These are phyloP conservation scores for Syzygium malaccense DNA, from an alignment of 441 rosid species.

Conservation along the genomic window DNA sequence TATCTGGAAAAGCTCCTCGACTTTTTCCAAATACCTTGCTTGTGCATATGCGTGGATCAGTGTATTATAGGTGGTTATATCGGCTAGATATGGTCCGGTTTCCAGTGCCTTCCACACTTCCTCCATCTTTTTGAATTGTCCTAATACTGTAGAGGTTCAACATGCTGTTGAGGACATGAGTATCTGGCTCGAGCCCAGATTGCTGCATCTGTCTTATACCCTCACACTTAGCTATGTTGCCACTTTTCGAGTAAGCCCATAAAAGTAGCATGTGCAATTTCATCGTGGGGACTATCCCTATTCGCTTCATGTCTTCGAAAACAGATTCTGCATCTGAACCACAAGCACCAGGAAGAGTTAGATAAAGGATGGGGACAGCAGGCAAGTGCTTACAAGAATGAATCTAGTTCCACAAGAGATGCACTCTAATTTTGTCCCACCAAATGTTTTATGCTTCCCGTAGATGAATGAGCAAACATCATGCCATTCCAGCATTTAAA, in stretches of 20 bases:
- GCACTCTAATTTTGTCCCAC: background rate
- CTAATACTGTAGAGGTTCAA: conserved; percentile 67
- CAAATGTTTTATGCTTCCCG: background rate
- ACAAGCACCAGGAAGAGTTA: background rate
- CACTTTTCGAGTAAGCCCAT: conserved; percentile 66
- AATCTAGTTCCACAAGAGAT: background rate
- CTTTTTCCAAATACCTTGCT: conserved; percentile 65
- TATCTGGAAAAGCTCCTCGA: conserved; percentile 49
- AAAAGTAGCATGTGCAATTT: conserved; percentile 91
- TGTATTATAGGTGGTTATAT: conserved; percentile 84
- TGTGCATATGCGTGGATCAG: conserved; percentile 72
- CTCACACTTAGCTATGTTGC: conserved; percentile 64
- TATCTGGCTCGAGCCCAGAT: conserved; percentile 70
- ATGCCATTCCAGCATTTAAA: background rate
- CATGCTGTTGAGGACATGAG: conserved; percentile 79
- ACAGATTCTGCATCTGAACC: conserved; percentile 66
- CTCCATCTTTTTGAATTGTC: conserved; percentile 79
- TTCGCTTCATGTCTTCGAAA: conserved; percentile 74
- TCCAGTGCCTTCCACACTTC: conserved; percentile 58
- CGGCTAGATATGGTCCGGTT: conserved; percentile 39
- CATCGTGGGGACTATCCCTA: conserved; percentile 78
- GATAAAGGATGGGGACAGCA: background rate
- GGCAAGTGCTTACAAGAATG: background rate
- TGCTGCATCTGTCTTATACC: conserved; percentile 58
- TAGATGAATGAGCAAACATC: background rate